These are phyloP conservation scores for Nitzschia sp. DNA, from an alignment of 108 stramenopile species.

Conservation along the genomic window DNA sequence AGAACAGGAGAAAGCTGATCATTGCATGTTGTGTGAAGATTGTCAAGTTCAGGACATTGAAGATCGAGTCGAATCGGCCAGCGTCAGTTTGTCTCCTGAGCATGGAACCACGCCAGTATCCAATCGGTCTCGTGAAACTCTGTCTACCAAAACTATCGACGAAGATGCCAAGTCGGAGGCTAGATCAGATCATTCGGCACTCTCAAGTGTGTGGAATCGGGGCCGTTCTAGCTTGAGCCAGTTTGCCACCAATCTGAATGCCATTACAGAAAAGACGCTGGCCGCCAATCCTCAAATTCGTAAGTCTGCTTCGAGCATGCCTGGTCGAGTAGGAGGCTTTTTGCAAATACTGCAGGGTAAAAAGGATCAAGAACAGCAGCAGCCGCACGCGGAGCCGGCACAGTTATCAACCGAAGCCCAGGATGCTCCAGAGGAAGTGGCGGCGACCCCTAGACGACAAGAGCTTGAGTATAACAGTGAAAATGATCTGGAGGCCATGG, in stretches of 20 bases:
- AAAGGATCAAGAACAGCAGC: not conserved
- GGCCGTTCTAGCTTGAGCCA: conserved; percentile 25
- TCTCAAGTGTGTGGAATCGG: conserved; percentile 35
- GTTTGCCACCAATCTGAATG: conserved; percentile 24
- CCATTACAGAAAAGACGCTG: conserved; percentile 26
- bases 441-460: not conserved
- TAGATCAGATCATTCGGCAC: conserved; percentile 11
- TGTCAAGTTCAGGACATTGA: conserved; percentile 2
- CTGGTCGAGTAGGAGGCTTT: conserved; percentile 27
- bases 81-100: not conserved
- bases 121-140: not conserved
- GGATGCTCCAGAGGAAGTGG: not conserved
- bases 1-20: not conserved
- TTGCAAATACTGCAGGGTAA: conserved; percentile 16
- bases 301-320: conserved; percentile 2
- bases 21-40: not conserved
- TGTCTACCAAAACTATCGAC: not conserved
- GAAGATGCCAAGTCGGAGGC: conserved; percentile 26
- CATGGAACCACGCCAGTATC: not conserved
- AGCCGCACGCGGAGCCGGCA: no score
- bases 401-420: not conserved
- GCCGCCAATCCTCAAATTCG: not conserved
- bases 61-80: not conserved
- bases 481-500: conserved; percentile 35
- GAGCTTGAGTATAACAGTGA: not conserved